These are phyloP conservation scores for Paramecium tetraurelia DNA, from an alignment of 73 alveolate species.

Conservation along the genomic window DNA sequence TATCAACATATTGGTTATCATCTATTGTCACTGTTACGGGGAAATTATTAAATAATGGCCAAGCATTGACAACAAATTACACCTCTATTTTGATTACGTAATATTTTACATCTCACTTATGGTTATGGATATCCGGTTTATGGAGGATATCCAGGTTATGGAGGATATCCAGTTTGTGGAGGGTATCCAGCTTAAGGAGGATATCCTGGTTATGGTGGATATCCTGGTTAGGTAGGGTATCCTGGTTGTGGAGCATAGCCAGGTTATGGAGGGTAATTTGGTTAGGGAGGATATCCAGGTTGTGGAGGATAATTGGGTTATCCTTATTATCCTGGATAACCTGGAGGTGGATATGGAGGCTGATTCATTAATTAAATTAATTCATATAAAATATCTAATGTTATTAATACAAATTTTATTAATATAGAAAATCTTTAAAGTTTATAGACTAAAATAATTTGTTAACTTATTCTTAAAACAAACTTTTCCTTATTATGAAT, in stretches of 20 bases:
- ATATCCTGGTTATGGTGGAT: neutral
- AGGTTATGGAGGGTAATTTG: neutral
- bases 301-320: neutral
- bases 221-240: neutral
- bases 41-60: neutral
- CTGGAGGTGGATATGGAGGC: slow-evolving; percentile 18
- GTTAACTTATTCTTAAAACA: neutral
- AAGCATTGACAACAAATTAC: neutral
- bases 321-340: neutral
- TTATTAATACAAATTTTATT: neutral
- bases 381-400: neutral
- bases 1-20: neutral
- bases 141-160: neutral
- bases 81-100: neutral
- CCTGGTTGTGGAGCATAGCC: neutral
- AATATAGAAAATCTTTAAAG: neutral
- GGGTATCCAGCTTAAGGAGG: neutral
- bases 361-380: neutral
- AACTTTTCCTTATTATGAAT: neutral
- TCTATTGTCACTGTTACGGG: neutral
- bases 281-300: neutral
- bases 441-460: neutral
- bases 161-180: neutral
- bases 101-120: neutral
- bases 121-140: neutral